These are phyloP conservation scores for Phoma sp. DNA, from an alignment of 2,329 filamentous ascomycete genomes.

Conservation along the genomic window DNA sequence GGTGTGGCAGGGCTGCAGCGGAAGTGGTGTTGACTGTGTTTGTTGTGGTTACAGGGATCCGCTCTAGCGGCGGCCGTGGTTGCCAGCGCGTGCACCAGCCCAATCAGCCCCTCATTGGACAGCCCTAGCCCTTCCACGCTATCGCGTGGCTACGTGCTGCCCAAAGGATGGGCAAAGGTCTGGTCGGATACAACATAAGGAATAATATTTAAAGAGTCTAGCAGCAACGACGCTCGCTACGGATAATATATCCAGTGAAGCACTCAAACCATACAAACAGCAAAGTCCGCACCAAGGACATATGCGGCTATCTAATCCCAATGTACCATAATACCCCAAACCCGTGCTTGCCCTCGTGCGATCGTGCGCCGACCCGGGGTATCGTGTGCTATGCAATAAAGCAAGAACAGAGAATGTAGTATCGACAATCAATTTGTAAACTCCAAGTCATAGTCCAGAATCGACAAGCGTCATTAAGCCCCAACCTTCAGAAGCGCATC, in stretches of 20 bases:
- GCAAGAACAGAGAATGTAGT: slow-evolving; percentile 34
- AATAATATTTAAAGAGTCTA: slow-evolving; percentile 19
- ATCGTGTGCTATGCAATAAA: slow-evolving; percentile 44
- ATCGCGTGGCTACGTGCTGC: not conserved
- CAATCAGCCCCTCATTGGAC: slow-evolving; percentile 3
- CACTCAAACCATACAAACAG: slow-evolving; percentile 19
- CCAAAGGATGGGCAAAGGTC: not conserved
- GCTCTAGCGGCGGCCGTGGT: slow-evolving; percentile 24
- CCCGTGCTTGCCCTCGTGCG: slow-evolving; percentile 22
- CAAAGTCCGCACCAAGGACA: slow-evolving; percentile 16
- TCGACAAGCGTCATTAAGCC: slow-evolving; percentile 42
- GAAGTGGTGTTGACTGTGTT: slow-evolving; percentile 36
- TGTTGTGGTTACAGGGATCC: slow-evolving; percentile 34
- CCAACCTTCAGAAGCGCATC: slow-evolving; percentile 36
- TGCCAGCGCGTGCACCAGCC: slow-evolving; percentile 18
- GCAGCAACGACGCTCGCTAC: slow-evolving; percentile 15
- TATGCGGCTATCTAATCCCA: slow-evolving; percentile 21
- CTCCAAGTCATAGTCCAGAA: slow-evolving; percentile 35
- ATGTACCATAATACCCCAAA: slow-evolving; percentile 19
- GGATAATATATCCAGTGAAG: slow-evolving; percentile 27
- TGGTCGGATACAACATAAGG: not conserved
- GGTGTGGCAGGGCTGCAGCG: slow-evolving; percentile 17
- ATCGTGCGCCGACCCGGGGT: slow-evolving; percentile 43
- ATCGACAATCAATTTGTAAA: slow-evolving; percentile 32
- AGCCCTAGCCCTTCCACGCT: not conserved